Conservation (phyloP, 305 asterid species). For the Plantago rigida region DNA sequence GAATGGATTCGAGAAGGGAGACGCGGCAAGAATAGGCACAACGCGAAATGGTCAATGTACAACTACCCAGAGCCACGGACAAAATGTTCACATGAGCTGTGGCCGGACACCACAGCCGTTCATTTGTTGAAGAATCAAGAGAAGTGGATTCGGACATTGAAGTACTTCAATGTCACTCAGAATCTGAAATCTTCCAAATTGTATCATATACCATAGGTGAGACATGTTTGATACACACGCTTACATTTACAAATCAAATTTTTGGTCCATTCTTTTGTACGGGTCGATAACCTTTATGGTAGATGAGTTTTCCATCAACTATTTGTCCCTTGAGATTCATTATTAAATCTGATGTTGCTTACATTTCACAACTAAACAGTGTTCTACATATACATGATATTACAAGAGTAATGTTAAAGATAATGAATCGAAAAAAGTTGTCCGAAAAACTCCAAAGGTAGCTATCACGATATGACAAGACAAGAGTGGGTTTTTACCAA, state of each 20-base stretch:
- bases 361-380: too few relatives aligned
- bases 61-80: slow-evolving; percentile 78
- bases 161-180: slow-evolving; percentile 60
- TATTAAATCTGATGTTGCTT: too few relatives aligned
- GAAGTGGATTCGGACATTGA: slow-evolving; percentile 69
- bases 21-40: slow-evolving; percentile 57
- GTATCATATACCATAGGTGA: slow-evolving; percentile 51
- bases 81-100: slow-evolving; percentile 68
- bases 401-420: too few relatives aligned
- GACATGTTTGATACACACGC: neutral
- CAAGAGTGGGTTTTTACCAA: too few relatives aligned
- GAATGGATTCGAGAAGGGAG: slow-evolving; percentile 71
- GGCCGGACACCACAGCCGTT: slow-evolving; percentile 77
- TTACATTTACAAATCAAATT: too few relatives aligned
- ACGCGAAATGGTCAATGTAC: slow-evolving; percentile 87
- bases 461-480: too few relatives aligned
- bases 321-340: too few relatives aligned
- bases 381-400: too few relatives aligned
- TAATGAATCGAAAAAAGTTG: too few relatives aligned
- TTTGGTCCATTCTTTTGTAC: neutral
- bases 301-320: too few relatives aligned
- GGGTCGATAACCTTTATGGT: too few relatives aligned
- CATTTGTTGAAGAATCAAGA: slow-evolving; percentile 70
- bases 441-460: too few relatives aligned
- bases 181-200: slow-evolving; percentile 61